These are phyloP conservation scores for Fusarium sp. DNA, from an alignment of 2,329 filamentous ascomycete genomes.

Conservation along the genomic window DNA sequence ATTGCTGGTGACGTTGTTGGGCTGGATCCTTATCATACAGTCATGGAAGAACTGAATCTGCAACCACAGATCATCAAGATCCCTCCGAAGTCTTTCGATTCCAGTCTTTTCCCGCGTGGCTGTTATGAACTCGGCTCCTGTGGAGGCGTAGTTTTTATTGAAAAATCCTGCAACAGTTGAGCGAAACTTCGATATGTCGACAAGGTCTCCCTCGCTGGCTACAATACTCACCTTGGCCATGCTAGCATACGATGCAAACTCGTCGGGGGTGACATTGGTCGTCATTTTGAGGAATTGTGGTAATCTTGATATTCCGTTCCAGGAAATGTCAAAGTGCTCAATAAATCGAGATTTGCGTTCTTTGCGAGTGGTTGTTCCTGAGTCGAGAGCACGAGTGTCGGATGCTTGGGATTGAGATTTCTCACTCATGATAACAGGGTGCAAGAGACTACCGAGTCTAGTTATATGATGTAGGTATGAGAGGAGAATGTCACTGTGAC, in stretches of 20 bases:
- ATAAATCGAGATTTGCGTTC: not conserved
- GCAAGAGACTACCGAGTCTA: not conserved
- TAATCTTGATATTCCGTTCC: not conserved
- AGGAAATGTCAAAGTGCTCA: not conserved
- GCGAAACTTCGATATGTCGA: not conserved
- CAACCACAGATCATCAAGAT: conserved; percentile 26
- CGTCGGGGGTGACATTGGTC: not conserved
- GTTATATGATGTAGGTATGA: not conserved
- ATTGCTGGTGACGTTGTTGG: conserved; percentile 17
- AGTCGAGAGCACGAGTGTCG: not conserved
- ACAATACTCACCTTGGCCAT: not conserved
- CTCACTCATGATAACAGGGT: not conserved
- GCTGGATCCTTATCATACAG: conserved; percentile 29
- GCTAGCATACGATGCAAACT: no score
- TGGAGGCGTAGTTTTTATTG: not conserved
- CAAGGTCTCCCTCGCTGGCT: not conserved
- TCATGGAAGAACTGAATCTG: conserved; percentile 32
- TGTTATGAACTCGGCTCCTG: conserved; percentile 4
- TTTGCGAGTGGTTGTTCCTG: not conserved
- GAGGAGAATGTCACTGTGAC: not conserved
- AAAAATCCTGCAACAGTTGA: conserved; percentile 18
- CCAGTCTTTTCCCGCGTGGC: not conserved
- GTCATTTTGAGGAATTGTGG: not conserved
- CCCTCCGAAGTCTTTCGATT: conserved; percentile 1
- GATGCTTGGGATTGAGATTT: not conserved